Conservation (phyloP, 768 basidiomycete species). For the Phylloporus rhodoxanthus region DNA sequence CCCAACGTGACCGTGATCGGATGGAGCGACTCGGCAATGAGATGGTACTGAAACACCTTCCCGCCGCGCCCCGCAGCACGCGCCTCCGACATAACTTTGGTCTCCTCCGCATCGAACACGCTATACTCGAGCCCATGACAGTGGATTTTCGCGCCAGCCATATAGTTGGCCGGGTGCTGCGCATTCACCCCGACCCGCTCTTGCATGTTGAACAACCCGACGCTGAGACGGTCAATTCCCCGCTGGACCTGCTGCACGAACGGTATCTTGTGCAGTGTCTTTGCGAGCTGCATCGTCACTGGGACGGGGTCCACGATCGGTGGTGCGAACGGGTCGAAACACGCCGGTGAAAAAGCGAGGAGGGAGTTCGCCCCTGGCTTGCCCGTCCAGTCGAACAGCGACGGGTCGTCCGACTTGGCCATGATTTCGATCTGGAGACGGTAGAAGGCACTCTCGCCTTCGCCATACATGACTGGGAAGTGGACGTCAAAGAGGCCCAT, state of each 20-base stretch:
- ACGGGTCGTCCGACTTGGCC: constrained; percentile 17
- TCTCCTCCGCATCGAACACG: constrained; percentile 14
- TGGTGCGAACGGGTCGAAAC: constrained; percentile 21
- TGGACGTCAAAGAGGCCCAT: constrained; percentile 26
- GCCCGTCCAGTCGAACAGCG: constrained; percentile 25
- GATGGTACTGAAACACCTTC: constrained; percentile 12
- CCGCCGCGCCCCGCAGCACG: background rate
- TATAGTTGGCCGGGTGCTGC: constrained; percentile 17
- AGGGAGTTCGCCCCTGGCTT: constrained; percentile 11
- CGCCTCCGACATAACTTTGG: constrained; percentile 8
- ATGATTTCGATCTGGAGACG: constrained; percentile 27
- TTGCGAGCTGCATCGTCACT: constrained; percentile 6
- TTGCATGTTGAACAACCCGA: constrained; percentile 17
- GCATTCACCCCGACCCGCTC: constrained; percentile 16
- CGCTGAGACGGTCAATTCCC: constrained; percentile 9
- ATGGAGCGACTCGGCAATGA: constrained; percentile 14
- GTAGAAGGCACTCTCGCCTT: constrained; percentile 21
- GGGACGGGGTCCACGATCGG: constrained; percentile 16
- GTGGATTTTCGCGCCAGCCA: constrained; percentile 17
- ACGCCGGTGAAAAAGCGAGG: constrained; percentile 13
- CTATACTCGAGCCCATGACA: constrained; percentile 20
- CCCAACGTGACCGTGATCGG: constrained; percentile 18
- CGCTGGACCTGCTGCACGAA: constrained; percentile 9
- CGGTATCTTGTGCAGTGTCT: constrained; percentile 8
- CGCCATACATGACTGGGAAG: constrained; percentile 28